Conservation (phyloP, 768 basidiomycete species). For the Mycena vitilis region DNA sequence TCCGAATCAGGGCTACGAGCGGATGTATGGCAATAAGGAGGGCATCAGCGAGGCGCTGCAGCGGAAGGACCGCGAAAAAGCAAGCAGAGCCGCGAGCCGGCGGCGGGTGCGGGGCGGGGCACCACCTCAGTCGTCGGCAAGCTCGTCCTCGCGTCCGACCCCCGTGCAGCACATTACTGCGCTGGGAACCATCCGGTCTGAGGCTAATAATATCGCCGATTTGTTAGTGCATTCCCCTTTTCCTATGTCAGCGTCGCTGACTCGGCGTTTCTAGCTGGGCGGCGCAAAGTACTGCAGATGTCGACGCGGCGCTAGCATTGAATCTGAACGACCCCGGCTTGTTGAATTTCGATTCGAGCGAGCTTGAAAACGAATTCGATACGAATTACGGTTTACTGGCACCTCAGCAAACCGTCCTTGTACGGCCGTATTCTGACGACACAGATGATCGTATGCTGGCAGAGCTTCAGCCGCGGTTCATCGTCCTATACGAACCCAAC, state of each 20-base stretch:
- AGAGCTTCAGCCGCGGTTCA: slow-evolving; percentile 90
- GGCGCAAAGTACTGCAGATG: slow-evolving; percentile 42
- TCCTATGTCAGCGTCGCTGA: neutral
- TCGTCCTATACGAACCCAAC: slow-evolving; percentile 96
- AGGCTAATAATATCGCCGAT: slow-evolving; percentile 65
- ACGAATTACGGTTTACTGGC: slow-evolving; percentile 81
- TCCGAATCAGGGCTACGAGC: slow-evolving; percentile 40
- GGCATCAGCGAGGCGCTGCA: slow-evolving; percentile 78
- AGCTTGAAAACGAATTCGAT: slow-evolving; percentile 72
- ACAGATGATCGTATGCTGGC: slow-evolving; percentile 89
- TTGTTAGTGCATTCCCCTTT: slow-evolving; percentile 58
- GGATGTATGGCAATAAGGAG: slow-evolving; percentile 45
- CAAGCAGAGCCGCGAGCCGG: slow-evolving; percentile 70
- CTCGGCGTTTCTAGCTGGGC: slow-evolving; percentile 45
- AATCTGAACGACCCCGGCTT: slow-evolving; percentile 45
- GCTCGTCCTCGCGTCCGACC: slow-evolving; percentile 26
- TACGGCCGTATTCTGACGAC: slow-evolving; percentile 92
- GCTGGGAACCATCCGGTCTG: slow-evolving; percentile 53
- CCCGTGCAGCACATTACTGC: slow-evolving; percentile 32
- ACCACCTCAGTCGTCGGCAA: slow-evolving; percentile 42
- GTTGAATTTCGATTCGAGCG: slow-evolving; percentile 51
- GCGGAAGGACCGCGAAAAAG: slow-evolving; percentile 77
- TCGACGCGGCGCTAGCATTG: slow-evolving; percentile 38
- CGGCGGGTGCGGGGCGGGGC: slow-evolving; percentile 84
- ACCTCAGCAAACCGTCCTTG: slow-evolving; percentile 83